Evolutionary conservation across 805 yeast genomes (phyloP).

Genomic region (Pichia deserticola): DNA sequence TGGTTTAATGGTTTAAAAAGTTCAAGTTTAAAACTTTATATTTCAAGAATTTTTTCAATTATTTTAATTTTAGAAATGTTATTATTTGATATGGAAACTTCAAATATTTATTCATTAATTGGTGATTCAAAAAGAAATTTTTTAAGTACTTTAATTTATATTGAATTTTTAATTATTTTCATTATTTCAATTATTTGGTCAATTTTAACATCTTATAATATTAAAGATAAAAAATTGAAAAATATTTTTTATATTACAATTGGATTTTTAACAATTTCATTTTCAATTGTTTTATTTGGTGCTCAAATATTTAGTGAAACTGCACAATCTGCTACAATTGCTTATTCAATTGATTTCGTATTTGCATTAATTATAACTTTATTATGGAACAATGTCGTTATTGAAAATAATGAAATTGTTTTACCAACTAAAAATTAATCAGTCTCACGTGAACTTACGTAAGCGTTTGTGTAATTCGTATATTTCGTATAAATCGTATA

Average conservation of each 20-base stretch:
- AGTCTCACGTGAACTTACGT: too few species aligned
- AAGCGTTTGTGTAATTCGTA: too few species aligned
- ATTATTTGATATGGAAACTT: constrained; percentile 24
- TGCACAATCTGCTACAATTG: constrained; percentile 17
- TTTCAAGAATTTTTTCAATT: constrained; percentile 16
- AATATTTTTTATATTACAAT: constrained; percentile 6
- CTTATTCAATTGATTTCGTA: constrained; percentile 19
- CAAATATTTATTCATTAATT: constrained; percentile 23
- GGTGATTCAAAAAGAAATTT: constrained; percentile 16
- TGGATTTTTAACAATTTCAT: not conserved
- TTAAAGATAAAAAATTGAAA: constrained; percentile 14
- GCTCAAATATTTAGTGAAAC: constrained; percentile 11
- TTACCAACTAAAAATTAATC: not conserved
- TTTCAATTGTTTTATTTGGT: constrained; percentile 13
- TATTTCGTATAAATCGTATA: too few species aligned
- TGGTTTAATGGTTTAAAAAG: constrained; percentile 8
- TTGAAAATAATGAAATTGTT: constrained; percentile 11
- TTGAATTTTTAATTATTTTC: constrained; percentile 17
- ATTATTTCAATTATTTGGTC: constrained; percentile 14
- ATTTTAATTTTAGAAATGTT: constrained; percentile 22
- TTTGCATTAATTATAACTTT: constrained; percentile 16
- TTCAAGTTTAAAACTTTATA: constrained; percentile 6
- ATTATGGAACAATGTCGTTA: constrained; percentile 22
- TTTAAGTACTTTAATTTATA: constrained; percentile 18
- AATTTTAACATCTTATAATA: constrained; percentile 15